A percentile compares a stretch with the other conserved stretches of the same genome.
Conservation (phyloP, 352 stramenopile genomes). For the Phytophthora sojae region DNA sequence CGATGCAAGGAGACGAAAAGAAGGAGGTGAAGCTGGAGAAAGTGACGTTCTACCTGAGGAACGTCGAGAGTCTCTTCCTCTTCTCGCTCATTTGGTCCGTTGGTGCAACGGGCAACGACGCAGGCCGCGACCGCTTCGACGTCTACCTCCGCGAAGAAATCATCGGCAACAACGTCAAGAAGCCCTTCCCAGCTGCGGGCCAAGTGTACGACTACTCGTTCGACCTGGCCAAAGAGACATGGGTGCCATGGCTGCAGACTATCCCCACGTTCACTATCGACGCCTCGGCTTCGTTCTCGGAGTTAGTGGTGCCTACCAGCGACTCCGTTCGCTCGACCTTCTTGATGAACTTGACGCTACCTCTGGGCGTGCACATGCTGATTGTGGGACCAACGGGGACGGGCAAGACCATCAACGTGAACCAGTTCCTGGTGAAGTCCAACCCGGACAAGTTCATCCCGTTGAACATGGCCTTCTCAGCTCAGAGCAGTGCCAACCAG, state of each 20-base stretch:
- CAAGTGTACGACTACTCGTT: slow-evolving; percentile 94
- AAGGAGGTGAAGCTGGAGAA: slow-evolving; percentile 82
- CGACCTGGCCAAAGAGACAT: slow-evolving; percentile 76
- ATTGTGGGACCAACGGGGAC: slow-evolving; percentile 95
- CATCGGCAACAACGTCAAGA: slow-evolving; percentile 57
- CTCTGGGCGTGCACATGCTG: slow-evolving; percentile 88
- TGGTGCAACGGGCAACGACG: slow-evolving; percentile 90
- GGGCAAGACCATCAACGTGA: slow-evolving; percentile 96
- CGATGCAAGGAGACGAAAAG: slow-evolving; percentile 86
- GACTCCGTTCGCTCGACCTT: slow-evolving; percentile 95
- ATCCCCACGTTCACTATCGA: slow-evolving; percentile 84
- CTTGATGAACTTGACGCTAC: slow-evolving; percentile 89
- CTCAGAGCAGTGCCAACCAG: slow-evolving; percentile 93
- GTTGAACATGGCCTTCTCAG: slow-evolving; percentile 93
- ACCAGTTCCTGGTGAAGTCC: slow-evolving; percentile 90
- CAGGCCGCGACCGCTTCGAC: slow-evolving; percentile 87
- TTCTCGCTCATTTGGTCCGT: slow-evolving; percentile 95
- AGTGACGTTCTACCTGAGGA: slow-evolving; percentile 69
- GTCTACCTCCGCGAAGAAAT: slow-evolving; percentile 90
- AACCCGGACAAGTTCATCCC: slow-evolving; percentile 93
- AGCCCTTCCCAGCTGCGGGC: slow-evolving; percentile 59
- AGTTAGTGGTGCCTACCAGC: slow-evolving; percentile 94
- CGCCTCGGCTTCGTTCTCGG: slow-evolving; percentile 82
- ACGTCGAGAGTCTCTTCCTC: slow-evolving; percentile 92
- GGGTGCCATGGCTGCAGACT: slow-evolving; percentile 93